Evolutionary conservation across 306 rosid species (phyloP).

Genomic region (Dalbergia oliveri): DNA sequence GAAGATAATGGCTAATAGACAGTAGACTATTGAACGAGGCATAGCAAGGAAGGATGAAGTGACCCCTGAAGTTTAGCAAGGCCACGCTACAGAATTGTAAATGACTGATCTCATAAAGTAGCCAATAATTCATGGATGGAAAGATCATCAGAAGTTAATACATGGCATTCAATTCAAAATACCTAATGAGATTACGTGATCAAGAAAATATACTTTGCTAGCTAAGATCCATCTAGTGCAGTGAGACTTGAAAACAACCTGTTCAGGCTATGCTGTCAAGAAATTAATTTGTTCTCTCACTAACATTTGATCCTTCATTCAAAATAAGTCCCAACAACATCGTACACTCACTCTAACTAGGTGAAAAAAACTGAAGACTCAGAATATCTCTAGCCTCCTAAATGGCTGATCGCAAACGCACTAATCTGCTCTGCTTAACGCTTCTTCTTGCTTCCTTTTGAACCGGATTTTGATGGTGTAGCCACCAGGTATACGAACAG

Average conservation of each 20-base stretch:
- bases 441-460: slow-evolving; percentile 97
- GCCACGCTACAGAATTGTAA: neutral
- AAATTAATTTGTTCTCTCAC: slow-evolving; percentile 53
- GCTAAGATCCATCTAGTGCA: slow-evolving; percentile 46
- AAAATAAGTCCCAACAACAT: slow-evolving; percentile 44
- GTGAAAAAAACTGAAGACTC: slow-evolving; percentile 49
- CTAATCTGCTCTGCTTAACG: slow-evolving; percentile 59
- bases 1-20: no score
- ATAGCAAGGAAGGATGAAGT: neutral
- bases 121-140: slow-evolving; percentile 21
- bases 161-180: slow-evolving; percentile 7
- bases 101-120: slow-evolving; percentile 19
- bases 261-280: slow-evolving; percentile 50
- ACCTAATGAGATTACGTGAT: slow-evolving; percentile 34
- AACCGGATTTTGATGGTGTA: slow-evolving; percentile 81
- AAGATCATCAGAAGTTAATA: slow-evolving; percentile 23
- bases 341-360: slow-evolving; percentile 38
- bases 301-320: slow-evolving; percentile 47
- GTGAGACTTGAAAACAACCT: slow-evolving; percentile 47
- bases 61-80: neutral
- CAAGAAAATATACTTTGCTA: slow-evolving; percentile 39
- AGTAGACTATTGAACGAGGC: no score
- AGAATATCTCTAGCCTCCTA: slow-evolving; percentile 42
- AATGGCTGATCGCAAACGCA: slow-evolving; percentile 35
- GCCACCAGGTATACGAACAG: slow-evolving; percentile 77